A percentile compares a stretch with the other conserved stretches of the same genome.
These are phyloP conservation scores for Maudiozyma bulderi DNA, from an alignment of 805 yeast genomes.

Conservation along the genomic window DNA sequence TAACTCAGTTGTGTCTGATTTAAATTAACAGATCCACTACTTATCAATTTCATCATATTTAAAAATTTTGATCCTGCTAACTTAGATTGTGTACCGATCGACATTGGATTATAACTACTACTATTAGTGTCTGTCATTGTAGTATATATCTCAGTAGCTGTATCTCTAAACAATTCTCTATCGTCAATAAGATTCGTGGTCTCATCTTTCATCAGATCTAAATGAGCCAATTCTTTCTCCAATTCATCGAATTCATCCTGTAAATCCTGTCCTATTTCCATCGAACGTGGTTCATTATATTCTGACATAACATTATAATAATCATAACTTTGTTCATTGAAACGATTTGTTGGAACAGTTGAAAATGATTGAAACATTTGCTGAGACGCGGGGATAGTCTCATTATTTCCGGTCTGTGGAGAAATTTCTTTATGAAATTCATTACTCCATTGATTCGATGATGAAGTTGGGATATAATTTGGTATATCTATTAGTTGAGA, in stretches of 20 bases:
- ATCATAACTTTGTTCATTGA: background rate
- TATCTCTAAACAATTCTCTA: slow-evolving; percentile 2
- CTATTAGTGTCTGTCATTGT: background rate
- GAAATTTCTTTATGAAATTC: no score
- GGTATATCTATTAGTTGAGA: no score
- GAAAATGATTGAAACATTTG: background rate
- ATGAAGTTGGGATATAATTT: no score
- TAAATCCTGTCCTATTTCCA: background rate
- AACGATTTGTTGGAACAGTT: background rate
- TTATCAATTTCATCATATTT: slow-evolving; percentile 18
- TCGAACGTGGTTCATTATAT: background rate
- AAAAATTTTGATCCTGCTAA: slow-evolving; percentile 21
- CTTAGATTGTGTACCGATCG: slow-evolving; percentile 2
- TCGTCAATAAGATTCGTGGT: background rate
- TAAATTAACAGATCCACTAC: slow-evolving; percentile 19
- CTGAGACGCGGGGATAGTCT: background rate
- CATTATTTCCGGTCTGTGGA: background rate
- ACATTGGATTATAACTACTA: no score
- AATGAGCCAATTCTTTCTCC: background rate
- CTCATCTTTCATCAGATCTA: background rate
- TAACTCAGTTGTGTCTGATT: slow-evolving; percentile 14
- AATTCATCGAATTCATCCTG: slow-evolving; percentile 1
- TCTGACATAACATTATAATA: background rate
- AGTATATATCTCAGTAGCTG: slow-evolving; percentile 4
- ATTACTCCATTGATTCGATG: no score